Evolutionary conservation across 371 early-diverging fungal species (phyloP).

Genomic region (Umbelopsis sp.): DNA sequence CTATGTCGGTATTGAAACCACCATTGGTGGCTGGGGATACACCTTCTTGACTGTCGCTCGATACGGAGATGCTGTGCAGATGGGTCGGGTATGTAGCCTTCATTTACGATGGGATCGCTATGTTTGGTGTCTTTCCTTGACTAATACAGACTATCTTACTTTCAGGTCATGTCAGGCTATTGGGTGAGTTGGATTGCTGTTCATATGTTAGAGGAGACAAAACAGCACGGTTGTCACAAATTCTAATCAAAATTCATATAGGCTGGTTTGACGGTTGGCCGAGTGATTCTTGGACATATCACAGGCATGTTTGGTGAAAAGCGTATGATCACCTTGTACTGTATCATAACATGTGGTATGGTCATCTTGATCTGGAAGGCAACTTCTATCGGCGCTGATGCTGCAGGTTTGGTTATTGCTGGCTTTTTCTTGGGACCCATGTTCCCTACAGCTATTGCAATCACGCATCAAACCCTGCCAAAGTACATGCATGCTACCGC

Average conservation of each 20-base stretch:
- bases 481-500: slow-evolving; percentile 33
- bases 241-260: not conserved
- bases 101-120: not conserved
- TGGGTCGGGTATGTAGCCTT: slow-evolving; percentile 20
- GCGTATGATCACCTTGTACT: slow-evolving; percentile 26
- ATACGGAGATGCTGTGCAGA: slow-evolving; percentile 26
- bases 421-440: slow-evolving; percentile 39
- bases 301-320: slow-evolving; percentile 36
- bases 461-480: slow-evolving; percentile 36
- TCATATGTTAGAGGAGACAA: not conserved
- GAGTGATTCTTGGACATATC: slow-evolving; percentile 35
- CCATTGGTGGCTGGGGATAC: slow-evolving; percentile 39
- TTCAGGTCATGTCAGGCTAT: slow-evolving; percentile 36
- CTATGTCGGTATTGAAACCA: slow-evolving; percentile 40
- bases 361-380: slow-evolving; percentile 23
- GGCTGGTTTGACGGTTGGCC: slow-evolving; percentile 34
- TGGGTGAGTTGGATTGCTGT: slow-evolving; percentile 22
- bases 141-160: not conserved
- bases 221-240: not conserved
- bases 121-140: too few species aligned
- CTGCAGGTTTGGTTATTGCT: slow-evolving; percentile 29
- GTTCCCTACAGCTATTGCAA: slow-evolving; percentile 35
- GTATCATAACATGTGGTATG: slow-evolving; percentile 20
- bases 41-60: slow-evolving; percentile 32
- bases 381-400: slow-evolving; percentile 25